Conservation (phyloP, 768 basidiomycete species). For the Filobasidium wieringae region DNA sequence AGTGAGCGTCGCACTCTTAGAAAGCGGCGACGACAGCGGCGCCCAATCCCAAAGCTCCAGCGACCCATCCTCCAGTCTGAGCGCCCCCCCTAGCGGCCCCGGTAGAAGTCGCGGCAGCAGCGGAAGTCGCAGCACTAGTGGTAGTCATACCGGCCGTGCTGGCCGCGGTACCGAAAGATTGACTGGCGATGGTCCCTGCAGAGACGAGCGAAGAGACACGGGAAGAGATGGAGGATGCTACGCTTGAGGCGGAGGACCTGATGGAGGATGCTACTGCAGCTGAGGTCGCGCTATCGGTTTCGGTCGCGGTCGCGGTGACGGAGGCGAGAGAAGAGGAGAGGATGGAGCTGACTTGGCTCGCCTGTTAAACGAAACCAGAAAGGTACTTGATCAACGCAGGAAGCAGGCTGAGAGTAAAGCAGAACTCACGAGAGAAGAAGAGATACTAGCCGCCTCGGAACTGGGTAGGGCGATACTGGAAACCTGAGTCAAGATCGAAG, state of each 20-base stretch:
- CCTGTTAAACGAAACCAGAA: background rate
- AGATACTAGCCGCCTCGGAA: slow-evolving; percentile 20
- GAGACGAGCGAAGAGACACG: slow-evolving; percentile 8
- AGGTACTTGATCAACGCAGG: background rate
- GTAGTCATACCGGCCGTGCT: background rate
- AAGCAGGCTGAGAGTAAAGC: slow-evolving; percentile 12
- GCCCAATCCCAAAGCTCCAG: no score
- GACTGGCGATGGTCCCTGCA: background rate
- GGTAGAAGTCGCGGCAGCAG: slow-evolving; percentile 2
- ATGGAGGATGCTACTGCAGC: background rate
- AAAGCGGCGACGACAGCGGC: no score
- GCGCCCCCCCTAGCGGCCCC: no score
- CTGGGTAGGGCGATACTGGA: background rate
- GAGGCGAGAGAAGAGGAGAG: background rate
- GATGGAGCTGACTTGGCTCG: background rate
- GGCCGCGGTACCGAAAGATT: background rate
- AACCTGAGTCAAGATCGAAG: background rate
- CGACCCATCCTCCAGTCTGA: no score
- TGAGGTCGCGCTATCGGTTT: background rate
- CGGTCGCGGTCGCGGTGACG: background rate
- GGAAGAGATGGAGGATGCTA: slow-evolving; percentile 6
- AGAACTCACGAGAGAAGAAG: slow-evolving; percentile 5
- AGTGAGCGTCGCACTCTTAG: no score
- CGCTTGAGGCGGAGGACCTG: background rate
- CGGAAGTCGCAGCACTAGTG: slow-evolving; percentile 6